Evolutionary conservation across 768 basidiomycete genomes (phyloP).

Genomic region (Multifurca ochricompacta): DNA sequence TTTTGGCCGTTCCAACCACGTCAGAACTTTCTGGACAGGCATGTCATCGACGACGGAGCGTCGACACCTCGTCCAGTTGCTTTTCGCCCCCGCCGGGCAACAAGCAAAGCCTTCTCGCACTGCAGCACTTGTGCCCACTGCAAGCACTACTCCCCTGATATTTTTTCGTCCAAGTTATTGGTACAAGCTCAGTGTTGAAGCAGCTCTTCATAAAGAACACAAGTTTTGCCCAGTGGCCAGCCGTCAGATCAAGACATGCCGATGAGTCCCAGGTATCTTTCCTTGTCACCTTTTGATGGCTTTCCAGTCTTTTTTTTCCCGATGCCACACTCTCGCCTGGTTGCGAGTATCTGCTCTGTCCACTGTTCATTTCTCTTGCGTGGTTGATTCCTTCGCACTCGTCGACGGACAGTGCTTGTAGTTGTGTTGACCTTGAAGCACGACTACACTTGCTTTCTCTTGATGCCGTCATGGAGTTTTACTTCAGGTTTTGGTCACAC

Average conservation of each 20-base stretch:
- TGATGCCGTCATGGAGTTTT: slow-evolving; percentile 1
- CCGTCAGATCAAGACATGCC: background rate
- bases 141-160: background rate
- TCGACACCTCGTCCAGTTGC: background rate
- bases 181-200: background rate
- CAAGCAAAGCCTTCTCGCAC: background rate
- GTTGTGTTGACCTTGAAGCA: slow-evolving; percentile 4
- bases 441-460: background rate
- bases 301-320: background rate
- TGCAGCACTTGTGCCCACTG: background rate
- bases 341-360: background rate
- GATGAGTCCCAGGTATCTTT: background rate
- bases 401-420: background rate
- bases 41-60: background rate
- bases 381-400: background rate
- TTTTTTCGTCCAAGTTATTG: background rate
- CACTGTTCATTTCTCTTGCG: background rate
- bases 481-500: slow-evolving; percentile 14
- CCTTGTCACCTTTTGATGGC: background rate
- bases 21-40: background rate
- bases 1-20: slow-evolving; percentile 12
- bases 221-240: background rate
- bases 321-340: background rate
- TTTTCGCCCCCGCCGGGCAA: background rate
- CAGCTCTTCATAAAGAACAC: background rate